A percentile compares a stretch with the other conserved stretches of the same genome.
These are phyloP conservation scores for Phytomonas francai DNA, from an alignment of 208 protist genomes.

Conservation along the genomic window DNA sequence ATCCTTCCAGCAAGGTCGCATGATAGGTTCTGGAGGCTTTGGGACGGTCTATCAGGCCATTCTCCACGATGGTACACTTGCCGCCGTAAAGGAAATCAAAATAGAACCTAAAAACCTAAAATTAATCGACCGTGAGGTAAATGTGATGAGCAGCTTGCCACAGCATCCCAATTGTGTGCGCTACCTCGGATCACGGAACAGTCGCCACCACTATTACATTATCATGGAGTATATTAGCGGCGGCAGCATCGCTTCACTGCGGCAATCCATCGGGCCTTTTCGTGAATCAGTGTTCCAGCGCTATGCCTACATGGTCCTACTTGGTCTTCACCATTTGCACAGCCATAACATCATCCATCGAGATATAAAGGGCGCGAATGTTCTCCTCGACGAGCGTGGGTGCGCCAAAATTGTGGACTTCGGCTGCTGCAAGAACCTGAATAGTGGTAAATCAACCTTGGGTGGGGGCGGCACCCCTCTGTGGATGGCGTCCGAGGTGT, in stretches of 20 bases:
- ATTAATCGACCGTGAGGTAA: slow-evolving; percentile 62
- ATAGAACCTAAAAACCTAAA: slow-evolving; percentile 41
- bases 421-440: slow-evolving; percentile 80
- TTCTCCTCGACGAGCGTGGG: slow-evolving; percentile 79
- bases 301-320: slow-evolving; percentile 67
- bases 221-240: slow-evolving; percentile 85
- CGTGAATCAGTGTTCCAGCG: slow-evolving; percentile 61
- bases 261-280: slow-evolving; percentile 47
- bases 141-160: slow-evolving; percentile 55
- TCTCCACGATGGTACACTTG: slow-evolving; percentile 50
- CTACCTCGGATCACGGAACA: slow-evolving; percentile 65
- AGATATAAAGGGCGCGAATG: slow-evolving; percentile 89
- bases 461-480: slow-evolving; percentile 52
- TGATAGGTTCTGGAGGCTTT: slow-evolving; percentile 63
- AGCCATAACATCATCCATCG: slow-evolving; percentile 74
- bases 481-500: slow-evolving; percentile 86
- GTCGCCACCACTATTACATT: slow-evolving; percentile 62
- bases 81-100: slow-evolving; percentile 71
- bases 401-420: slow-evolving; percentile 91
- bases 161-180: slow-evolving; percentile 70
- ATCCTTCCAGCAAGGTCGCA: slow-evolving; percentile 47
- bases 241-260: slow-evolving; percentile 67
- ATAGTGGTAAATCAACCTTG: slow-evolving; percentile 29
- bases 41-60: slow-evolving; percentile 71
- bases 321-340: slow-evolving; percentile 70